Conservation (phyloP, 2,329 filamentous ascomycete species). For the Furcasterigmium furcatum region DNA sequence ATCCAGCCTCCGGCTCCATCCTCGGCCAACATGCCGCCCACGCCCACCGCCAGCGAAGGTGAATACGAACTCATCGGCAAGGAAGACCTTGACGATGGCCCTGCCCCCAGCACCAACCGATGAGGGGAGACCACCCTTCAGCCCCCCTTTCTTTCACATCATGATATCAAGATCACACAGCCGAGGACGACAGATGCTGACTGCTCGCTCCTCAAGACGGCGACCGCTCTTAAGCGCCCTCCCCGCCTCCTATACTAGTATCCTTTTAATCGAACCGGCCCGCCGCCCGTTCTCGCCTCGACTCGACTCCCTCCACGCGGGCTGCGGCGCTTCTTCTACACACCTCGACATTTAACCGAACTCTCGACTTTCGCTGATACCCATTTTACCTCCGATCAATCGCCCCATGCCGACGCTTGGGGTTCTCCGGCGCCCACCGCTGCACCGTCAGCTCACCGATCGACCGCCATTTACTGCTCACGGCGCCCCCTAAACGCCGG, state of each 20-base stretch:
- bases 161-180: slow-evolving; percentile 2
- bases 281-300: slow-evolving; percentile 24
- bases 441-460: no score
- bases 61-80: slow-evolving; percentile 36
- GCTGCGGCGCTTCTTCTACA: background rate
- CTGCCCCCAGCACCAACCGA: background rate
- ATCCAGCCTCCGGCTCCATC: slow-evolving; percentile 47
- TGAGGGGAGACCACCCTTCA: slow-evolving; percentile 1
- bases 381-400: background rate
- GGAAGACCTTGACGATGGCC: slow-evolving; percentile 15
- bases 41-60: slow-evolving; percentile 61
- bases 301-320: slow-evolving; percentile 14
- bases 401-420: no score
- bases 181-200: slow-evolving; percentile 10
- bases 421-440: no score
- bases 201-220: slow-evolving; percentile 25
- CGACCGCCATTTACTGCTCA: no score
- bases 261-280: background rate
- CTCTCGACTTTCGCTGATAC: slow-evolving; percentile 7
- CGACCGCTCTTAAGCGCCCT: slow-evolving; percentile 17
- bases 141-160: slow-evolving; percentile 1
- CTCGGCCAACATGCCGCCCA: slow-evolving; percentile 56
- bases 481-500: no score
- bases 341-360: background rate
- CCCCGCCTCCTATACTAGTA: background rate